A percentile compares a stretch with the other conserved stretches of the same genome.
Conservation (phyloP, 371 early-diverging fungal species). For the Mucor indicus region DNA sequence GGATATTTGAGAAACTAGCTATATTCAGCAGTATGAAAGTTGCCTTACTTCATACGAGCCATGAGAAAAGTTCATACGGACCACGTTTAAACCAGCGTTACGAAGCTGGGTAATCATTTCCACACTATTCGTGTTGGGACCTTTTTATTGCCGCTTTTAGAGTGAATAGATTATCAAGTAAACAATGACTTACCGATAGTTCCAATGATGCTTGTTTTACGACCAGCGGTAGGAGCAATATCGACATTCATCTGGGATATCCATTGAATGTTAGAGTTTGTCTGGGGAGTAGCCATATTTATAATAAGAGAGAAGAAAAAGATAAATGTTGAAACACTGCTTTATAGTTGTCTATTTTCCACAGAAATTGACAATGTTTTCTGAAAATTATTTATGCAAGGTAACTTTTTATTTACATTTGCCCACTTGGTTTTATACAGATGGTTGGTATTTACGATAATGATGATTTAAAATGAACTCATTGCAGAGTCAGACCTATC, state of each 20-base stretch:
- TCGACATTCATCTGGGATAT: constrained; percentile 67
- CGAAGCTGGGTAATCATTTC: constrained; percentile 85
- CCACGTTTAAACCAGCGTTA: constrained; percentile 95
- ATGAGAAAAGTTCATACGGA: constrained; percentile 94
- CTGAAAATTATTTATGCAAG: not conserved
- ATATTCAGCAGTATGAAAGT: not conserved
- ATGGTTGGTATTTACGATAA: not conserved
- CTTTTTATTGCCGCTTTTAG: constrained; percentile 21
- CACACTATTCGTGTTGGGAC: constrained; percentile 81
- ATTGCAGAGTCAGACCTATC: constrained; percentile 8
- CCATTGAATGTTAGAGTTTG: constrained; percentile 71
- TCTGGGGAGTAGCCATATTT: constrained; percentile 23
- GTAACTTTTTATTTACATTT: not conserved
- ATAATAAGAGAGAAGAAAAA: constrained; percentile 1
- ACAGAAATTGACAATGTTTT: too few species aligned
- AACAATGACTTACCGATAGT: constrained; percentile 20
- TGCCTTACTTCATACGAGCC: constrained; percentile 81
- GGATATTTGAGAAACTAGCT: not conserved
- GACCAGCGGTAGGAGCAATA: constrained; percentile 58
- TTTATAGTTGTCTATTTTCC: too few species aligned
- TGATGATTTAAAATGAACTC: constrained; percentile 5
- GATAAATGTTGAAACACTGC: not conserved
- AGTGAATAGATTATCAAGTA: not conserved
- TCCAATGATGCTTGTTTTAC: constrained; percentile 70
- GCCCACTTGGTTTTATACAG: too few species aligned